Evolutionary conservation across 2,329 filamentous ascomycete genomes (phyloP), one percentile per base, ranked within the genome.

Genomic region (Pseudogymnoascus sp.): DNA sequence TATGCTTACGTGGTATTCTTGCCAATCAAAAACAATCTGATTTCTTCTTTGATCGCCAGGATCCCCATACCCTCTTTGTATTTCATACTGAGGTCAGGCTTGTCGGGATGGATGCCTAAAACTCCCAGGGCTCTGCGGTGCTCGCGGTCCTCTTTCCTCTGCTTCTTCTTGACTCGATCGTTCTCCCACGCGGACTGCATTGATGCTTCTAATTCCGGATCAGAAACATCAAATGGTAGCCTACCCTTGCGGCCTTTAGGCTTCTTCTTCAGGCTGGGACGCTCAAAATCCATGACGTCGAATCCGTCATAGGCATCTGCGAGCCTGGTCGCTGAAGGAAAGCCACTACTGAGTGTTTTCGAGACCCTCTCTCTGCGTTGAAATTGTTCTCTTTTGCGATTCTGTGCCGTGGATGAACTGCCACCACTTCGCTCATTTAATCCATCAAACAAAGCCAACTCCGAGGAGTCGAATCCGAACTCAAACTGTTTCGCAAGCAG

Each of bases 241-340:
- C 80, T 77, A 50, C 77, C 79, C 64, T 83, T 82, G 12, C 80
- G 78, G 43, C 84, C 85, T 72, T 89, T 90, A 65, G 81, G 77
- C 69, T 84, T 87, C 64, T 81, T 84, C 47, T 74, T 82, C 5
- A 92, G 72, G 60, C 85, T 90, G 1, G 86, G 85, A 25, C 86
- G 81, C 14, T 89, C 82, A 75, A 89, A 90, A 69, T 96, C 90
- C 87, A 94, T 93, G 47, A 95, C 78, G 69, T 96, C 91, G 65
- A 96, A 87, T 7, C 85, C 88, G 63, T 87, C 85, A 63, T 72
- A 73, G 35, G 68, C 69, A 79, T 61, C 83, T 2, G 81, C 83
- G 67, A 86, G 78, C 14, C 79, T 76, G 50, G 77, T 77, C 5
- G 83, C 84, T 37, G 78, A 77, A 14, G 81, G 80, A 67, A 84